Evolutionary conservation across 2,329 filamentous ascomycete genomes (phyloP).

Genomic region (Alternaria longipes): DNA sequence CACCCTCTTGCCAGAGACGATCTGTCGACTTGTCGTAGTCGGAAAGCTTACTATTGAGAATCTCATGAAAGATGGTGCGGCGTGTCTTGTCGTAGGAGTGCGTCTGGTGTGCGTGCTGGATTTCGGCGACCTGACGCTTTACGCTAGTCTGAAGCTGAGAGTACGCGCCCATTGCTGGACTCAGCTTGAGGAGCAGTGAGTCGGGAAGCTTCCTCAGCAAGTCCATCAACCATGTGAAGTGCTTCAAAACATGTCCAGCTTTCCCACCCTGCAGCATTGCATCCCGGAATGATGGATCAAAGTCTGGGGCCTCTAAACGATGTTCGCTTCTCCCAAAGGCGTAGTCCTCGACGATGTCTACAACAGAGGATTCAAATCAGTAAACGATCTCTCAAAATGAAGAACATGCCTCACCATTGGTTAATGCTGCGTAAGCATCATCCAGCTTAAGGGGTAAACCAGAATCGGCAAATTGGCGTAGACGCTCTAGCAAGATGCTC

Average conservation of each 20-base stretch:
- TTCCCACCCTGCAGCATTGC: constrained; percentile 3
- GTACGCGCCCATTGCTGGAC: constrained; percentile 9
- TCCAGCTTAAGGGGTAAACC: constrained; percentile 4
- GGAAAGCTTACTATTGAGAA: neutral
- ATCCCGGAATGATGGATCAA: constrained; percentile 2
- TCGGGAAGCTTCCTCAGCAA: constrained; percentile 4
- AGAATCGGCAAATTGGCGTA: constrained; percentile 6
- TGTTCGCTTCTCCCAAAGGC: constrained; percentile 5
- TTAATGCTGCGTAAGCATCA: constrained; percentile 6
- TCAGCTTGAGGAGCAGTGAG: neutral
- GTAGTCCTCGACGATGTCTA: neutral
- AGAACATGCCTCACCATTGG: neutral
- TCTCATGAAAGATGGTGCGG: constrained; percentile 3
- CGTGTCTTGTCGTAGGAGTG: constrained; percentile 8
- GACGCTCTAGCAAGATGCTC: neutral
- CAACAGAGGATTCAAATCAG: neutral
- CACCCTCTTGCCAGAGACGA: constrained; percentile 6
- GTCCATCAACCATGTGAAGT: constrained; percentile 6
- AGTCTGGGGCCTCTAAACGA: neutral
- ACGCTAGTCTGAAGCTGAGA: constrained; percentile 7
- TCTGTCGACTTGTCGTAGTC: neutral
- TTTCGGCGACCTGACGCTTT: constrained; percentile 7
- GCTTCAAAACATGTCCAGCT: constrained; percentile 1
- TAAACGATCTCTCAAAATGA: neutral
- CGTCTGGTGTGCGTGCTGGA: constrained; percentile 8